phyloP scores from a whole-genome alignment of 306 rosid genomes.

The Malus orientalis region DNA sequence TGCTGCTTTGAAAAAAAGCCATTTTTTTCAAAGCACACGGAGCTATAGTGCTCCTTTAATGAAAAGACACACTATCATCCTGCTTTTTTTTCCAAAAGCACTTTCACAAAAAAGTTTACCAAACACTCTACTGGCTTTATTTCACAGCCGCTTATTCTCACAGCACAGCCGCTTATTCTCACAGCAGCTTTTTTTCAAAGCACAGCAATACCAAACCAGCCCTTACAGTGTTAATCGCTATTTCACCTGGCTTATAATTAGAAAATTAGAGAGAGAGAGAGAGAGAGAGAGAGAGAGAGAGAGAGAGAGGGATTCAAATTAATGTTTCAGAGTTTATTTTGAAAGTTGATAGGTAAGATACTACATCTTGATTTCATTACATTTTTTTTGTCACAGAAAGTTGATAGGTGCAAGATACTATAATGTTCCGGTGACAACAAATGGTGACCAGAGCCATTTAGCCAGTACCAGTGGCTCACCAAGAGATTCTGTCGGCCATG shows the following conservation, averaged over 20 bases:
- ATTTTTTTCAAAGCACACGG: too few relatives aligned
- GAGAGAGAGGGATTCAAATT: background rate
- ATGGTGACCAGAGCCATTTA: constrained; percentile 24
- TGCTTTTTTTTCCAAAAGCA: too few relatives aligned
- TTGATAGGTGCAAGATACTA: constrained; percentile 95
- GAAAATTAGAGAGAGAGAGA: background rate
- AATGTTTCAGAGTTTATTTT: too few relatives aligned
- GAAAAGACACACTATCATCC: too few relatives aligned
- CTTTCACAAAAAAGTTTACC: too few relatives aligned
- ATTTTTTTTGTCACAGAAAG: constrained; percentile 38
- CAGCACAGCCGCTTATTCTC: too few relatives aligned
- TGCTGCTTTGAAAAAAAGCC: too few relatives aligned
- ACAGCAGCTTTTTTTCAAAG: too few relatives aligned
- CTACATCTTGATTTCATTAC: background rate
- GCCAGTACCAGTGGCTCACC: constrained; percentile 47
- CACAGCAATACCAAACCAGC: too few relatives aligned
- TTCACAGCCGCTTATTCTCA: too few relatives aligned
- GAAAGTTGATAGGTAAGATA: background rate
- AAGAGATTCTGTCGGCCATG: constrained; percentile 77
- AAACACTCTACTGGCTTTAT: too few relatives aligned
- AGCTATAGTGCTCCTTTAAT: too few relatives aligned
- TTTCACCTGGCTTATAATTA: background rate
- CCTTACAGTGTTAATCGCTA: background rate
- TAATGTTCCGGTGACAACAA: constrained; percentile 8
- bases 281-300: background rate